Evolutionary conservation across 176 grass and related monocot genomes (phyloP).

Genomic region (Hordeum vulgare): MorexV3_pseudomolecules_assembly NC_058519.1:451744869-451745368

Average conservation of each 20-base stretch:
- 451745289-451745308: background rate
- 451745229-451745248: background rate
- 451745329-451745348: background rate
- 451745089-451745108: background rate
- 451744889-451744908: background rate
- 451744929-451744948: background rate
- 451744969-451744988: slow-evolving; percentile 23
- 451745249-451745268: background rate
- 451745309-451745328: background rate
- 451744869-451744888: background rate
- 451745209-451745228: background rate
- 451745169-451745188: background rate
- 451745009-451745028: slow-evolving; percentile 33
- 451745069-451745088: background rate
- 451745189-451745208: background rate
- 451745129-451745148: slow-evolving; percentile 34
- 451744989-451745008: slow-evolving; percentile 6
- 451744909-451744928: background rate
- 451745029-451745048: background rate
- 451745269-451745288: background rate
- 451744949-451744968: slow-evolving; percentile 2
- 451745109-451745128: background rate
- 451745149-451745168: background rate
- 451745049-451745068: background rate
- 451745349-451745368: background rate